Base-by-base conservation (phyloP, 2,329 filamentous ascomycete species). In the Alternaria infectoria region DNA sequence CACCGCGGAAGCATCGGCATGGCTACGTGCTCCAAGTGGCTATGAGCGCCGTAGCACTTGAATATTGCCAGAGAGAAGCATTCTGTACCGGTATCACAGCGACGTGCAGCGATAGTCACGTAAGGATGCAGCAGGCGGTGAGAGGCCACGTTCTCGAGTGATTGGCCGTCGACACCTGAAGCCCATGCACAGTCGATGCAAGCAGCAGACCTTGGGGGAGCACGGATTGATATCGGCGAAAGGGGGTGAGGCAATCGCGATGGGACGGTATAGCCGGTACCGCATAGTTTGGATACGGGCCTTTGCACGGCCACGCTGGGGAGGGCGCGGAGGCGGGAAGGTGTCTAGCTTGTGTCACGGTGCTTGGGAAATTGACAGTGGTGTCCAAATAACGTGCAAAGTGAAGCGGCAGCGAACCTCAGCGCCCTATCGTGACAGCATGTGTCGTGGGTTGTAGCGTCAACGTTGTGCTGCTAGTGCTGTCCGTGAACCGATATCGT, bases 121-220 rank as follows among this genome's bases (percentile, higher is more conserved):
- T 60, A 49, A 64, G 56, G 66, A 62, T 59, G 67, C 62, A 64
- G 59, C 55, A 60, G 66, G 75, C 70, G 73, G 70, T 76, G 75
- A 73, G 73, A 61, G 74, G 57, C 74, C 77, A 79, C 77, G 77
- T 79, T 79, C 69, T 59, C 43, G 70, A 70, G 67, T 73, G 75
- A 79, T 79, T 79, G 77, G 77, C 62, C 69, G 69, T 70, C 63
- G 73, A 72, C 54, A 51, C 46, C 51, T 61, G n/a, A 40, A 49
- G 54, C 43, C 60, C 61, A 63, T 67, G 64, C 68, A 69, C 66
- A 69, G 51, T 54, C 43, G 57, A 57, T 62, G 60, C 60, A 62
- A 36, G 61, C 60, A 60, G 57, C 46, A 61, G 55, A 55, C 46
- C 21, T 54, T 67, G 66, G 62, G 64, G 56, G 57, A 63, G 58